phyloP scores from a whole-genome alignment of 306 rosid genomes.

The Cucurbita ficifolia region DNA sequence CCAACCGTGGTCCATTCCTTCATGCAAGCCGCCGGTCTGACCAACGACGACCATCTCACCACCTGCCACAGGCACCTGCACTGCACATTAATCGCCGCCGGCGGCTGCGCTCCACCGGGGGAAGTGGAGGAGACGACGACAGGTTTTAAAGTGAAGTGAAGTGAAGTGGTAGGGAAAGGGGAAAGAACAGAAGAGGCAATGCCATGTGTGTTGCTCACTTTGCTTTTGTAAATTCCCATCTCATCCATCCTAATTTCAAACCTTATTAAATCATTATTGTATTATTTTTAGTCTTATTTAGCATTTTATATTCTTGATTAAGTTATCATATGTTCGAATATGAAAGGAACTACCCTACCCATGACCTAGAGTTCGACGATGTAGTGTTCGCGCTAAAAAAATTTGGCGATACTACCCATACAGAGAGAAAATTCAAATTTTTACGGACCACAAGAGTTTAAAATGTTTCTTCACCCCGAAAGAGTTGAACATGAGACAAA shows the following conservation, averaged over 20 bases:
- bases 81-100: slow-evolving; percentile 36
- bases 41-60: slow-evolving; percentile 84
- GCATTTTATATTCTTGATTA: not conserved
- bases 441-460: too few relatives aligned
- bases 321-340: too few relatives aligned
- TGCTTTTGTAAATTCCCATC: slow-evolving; percentile 50
- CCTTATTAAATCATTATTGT: slow-evolving; percentile 30
- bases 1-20: slow-evolving; percentile 93
- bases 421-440: too few relatives aligned
- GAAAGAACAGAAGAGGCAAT: slow-evolving; percentile 38
- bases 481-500: too few relatives aligned
- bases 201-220: slow-evolving; percentile 77
- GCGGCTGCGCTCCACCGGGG: not conserved
- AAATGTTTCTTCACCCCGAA: too few relatives aligned
- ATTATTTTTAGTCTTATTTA: not conserved
- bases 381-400: too few relatives aligned
- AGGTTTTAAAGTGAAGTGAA: not conserved
- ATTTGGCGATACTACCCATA: too few relatives aligned
- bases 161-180: not conserved
- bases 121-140: not conserved
- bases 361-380: too few relatives aligned
- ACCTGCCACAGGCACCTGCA: slow-evolving; percentile 79
- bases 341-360: too few relatives aligned
- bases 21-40: slow-evolving; percentile 91
- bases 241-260: slow-evolving; percentile 43